Evolutionary conservation across 73 alveolate genomes (phyloP).

Genomic region (Halteria grandinella): DNA sequence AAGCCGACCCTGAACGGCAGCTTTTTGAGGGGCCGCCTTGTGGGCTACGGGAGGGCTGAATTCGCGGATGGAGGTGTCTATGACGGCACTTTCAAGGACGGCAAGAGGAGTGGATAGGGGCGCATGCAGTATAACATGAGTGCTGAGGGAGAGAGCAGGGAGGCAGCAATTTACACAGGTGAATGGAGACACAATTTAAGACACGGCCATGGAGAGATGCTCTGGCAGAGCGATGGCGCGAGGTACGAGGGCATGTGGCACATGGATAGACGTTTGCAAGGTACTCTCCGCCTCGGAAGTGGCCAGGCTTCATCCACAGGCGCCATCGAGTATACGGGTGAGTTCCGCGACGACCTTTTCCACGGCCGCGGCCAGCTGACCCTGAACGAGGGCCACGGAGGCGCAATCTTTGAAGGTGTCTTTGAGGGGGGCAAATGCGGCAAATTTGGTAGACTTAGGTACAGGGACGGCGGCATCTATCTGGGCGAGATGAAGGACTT

Average conservation of each 20-base stretch:
- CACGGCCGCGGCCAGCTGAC: background rate
- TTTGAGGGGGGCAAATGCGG: background rate
- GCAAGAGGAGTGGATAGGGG: background rate
- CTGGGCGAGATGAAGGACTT: background rate
- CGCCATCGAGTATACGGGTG: background rate
- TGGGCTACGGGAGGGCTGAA: background rate
- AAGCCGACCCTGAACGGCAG: no score
- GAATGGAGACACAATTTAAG: background rate
- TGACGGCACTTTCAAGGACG: background rate
- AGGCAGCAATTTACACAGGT: background rate
- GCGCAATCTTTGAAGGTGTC: background rate
- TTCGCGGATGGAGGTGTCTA: background rate
- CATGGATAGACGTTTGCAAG: background rate
- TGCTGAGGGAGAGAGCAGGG: background rate
- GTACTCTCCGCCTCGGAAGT: no score
- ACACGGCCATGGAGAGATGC: background rate
- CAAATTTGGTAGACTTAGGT: background rate
- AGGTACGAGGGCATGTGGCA: background rate
- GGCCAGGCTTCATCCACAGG: no score
- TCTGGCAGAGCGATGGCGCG: background rate
- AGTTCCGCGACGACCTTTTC: background rate
- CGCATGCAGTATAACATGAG: background rate
- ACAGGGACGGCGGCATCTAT: background rate
- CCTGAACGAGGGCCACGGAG: background rate
- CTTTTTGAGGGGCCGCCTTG: no score